Evolutionary conservation across 495 filamentous ascomycete species (phyloP), one percentile per base, ranked within the genome.

Genomic region (Trichoderma virens): DNA sequence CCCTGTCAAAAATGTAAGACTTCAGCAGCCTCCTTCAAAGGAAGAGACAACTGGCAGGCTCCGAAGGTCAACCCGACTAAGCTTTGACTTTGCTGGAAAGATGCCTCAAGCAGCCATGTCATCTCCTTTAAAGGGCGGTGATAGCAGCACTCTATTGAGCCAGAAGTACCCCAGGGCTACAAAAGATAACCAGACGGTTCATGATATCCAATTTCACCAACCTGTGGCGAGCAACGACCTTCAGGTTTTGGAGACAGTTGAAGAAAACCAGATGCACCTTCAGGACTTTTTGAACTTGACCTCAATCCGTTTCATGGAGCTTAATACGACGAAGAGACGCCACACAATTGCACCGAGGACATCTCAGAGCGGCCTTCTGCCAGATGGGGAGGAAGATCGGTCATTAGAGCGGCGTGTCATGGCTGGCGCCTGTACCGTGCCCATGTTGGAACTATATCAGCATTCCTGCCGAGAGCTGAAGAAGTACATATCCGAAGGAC

Each of bases 251-350:
- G 72, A 72, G 11, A 81, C 82, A 45, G 80, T 80, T 54, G 71
- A 76, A 45, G 74, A 73, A 56, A 87, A 90, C 64, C 84, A 86
- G 16, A 92, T 98, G 30, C 88, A 92, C 61, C 79, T 98, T 2
- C 90, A 96, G 69, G 88, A 96, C 41, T 98, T 98, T 75, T 76
- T 98, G 56, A 90, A 97, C 68, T 85, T 97, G 84, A 97, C 94
- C 5, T 91, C 88, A 65, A 96, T 98, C 68, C 90, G 92, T 43
- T 98, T 98, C 76, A 96, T 98, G 88, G 95, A 98, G 70, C 81
- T 97, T 31, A 97, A 90, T 2, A 84, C 84, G 1, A 97, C 93
- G 0, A 98, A 97, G 73, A 80, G 94, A 66, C 82, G 94, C 54
- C 89, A 93, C 70, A 98, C 94, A 0, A 84, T 87, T 35, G 91